Evolutionary conservation across 2,329 filamentous ascomycete species (phyloP), one percentile per base, ranked within the genome.

Genomic region (Paraphoma sp.): DNA sequence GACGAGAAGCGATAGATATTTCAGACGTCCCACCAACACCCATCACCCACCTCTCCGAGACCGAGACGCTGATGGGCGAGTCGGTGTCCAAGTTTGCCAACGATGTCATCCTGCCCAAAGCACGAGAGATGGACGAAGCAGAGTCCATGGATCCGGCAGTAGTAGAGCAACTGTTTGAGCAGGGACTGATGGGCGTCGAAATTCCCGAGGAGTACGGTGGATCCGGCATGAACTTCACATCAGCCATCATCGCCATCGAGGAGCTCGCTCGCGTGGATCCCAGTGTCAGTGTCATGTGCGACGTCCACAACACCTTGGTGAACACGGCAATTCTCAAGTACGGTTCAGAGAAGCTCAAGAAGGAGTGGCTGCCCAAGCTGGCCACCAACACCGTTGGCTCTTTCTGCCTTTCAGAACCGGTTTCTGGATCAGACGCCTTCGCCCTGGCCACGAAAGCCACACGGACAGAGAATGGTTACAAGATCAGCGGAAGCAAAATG

Each of bases 191-290:
- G 95, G 90, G 93, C 60, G 86, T 99, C 63, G 95, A 99, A 81
- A 97, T 99, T 55, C 94, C 95, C 14, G 95, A 99, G 79, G 93
- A 97, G 78, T 99, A 89, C 75, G 95, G 95, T 58, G 95, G 95
- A 59, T 92, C 94, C 0, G 95, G 93, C 67, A 98, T 99, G 95
- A 97, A 97, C 85, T 99, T 99, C 80, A 98, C 95, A 0, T 83
- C 93, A 1, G 94, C 93, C 59, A 97, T 99, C 74, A 89, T 99
- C 44, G 94, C 92, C 29, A 99, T 99, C 69, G 95, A 99, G 81
- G 95, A 99, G 83, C 83, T 99, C 59, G 95, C 95, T 0, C 87
- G 93, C 54, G 91, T 96, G 16, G 95, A 99, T 73, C 95, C 95
- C 41, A 96, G 91, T 65, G 95, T 99, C 61, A 94, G 91, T 72